Evolutionary conservation across 495 filamentous ascomycete species (phyloP).

Genomic region (Neurospora sp.): DNA sequence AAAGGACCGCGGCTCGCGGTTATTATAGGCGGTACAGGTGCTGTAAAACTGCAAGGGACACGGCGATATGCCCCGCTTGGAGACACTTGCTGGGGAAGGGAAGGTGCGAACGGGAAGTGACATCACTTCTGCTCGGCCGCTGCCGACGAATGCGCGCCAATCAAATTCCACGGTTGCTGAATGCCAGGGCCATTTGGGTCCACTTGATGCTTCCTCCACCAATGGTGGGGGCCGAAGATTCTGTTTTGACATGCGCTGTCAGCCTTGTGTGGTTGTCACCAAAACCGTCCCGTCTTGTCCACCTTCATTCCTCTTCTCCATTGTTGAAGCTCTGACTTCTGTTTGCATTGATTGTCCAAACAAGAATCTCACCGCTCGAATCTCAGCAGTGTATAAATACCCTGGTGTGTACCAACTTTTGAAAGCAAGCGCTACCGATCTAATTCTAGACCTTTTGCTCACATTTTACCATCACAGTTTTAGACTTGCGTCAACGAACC

Average conservation of each 20-base stretch:
- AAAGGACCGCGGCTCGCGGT: background rate
- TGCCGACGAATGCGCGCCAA: background rate
- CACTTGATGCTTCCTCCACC: background rate
- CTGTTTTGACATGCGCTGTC: background rate
- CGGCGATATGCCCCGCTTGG: background rate
- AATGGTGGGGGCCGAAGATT: background rate
- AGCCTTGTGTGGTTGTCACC: background rate
- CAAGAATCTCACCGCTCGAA: background rate
- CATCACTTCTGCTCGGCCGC: background rate
- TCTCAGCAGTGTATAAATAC: background rate
- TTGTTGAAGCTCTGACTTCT: background rate
- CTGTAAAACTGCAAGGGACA: background rate
- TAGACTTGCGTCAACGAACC: background rate
- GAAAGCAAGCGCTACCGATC: background rate
- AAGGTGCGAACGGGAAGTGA: background rate
- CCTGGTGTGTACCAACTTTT: background rate
- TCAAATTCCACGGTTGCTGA: background rate
- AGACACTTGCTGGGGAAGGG: background rate
- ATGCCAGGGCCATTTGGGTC: background rate
- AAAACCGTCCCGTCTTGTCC: background rate
- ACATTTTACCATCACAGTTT: background rate
- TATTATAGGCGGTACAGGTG: background rate
- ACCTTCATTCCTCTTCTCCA: background rate
- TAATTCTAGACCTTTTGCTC: background rate
- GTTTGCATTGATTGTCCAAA: background rate